These are phyloP conservation scores for Trichocladium antarcticum DNA, from an alignment of 495 filamentous ascomycete species.

Conservation along the genomic window DNA sequence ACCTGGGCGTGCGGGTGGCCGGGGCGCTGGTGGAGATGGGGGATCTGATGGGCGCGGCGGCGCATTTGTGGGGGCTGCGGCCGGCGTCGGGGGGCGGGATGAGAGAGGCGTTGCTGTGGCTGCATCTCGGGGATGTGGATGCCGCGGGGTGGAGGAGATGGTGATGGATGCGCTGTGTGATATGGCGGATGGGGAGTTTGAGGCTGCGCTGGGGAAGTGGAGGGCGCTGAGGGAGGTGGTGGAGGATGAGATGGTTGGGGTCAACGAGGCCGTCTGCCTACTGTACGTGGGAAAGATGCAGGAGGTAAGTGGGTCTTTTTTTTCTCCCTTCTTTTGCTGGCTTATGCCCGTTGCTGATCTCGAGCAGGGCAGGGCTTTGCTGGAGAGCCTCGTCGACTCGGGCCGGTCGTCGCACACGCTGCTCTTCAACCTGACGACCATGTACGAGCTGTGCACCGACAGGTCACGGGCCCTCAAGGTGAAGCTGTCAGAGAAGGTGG, in stretches of 20 bases:
- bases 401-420: constrained; percentile 59
- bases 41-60: constrained; percentile 63
- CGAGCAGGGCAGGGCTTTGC: constrained; percentile 44
- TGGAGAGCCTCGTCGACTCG: constrained; percentile 52
- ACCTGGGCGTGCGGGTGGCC: constrained; percentile 67
- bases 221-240: constrained; percentile 36
- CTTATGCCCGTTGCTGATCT: constrained; percentile 12
- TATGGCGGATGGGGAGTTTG: constrained; percentile 70
- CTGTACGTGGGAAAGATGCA: constrained; percentile 68
- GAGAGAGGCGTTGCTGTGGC: constrained; percentile 52
- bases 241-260: constrained; percentile 50
- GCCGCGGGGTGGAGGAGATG: constrained; percentile 42
- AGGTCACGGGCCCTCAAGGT: constrained; percentile 55
- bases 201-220: constrained; percentile 53
- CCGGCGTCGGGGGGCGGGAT: constrained; percentile 25
- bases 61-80: constrained; percentile 47
- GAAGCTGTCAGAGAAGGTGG: constrained; percentile 56
- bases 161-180: constrained; percentile 54
- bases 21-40: constrained; percentile 86
- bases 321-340: not conserved
- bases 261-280: constrained; percentile 73
- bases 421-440: constrained; percentile 79
- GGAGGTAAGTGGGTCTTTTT: constrained; percentile 43
- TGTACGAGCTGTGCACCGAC: constrained; percentile 88
- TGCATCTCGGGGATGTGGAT: constrained; percentile 65